Base-by-base conservation (phyloP, 1,284 basidiomycete genomes). In the Neonothopanus nambi region DNA sequence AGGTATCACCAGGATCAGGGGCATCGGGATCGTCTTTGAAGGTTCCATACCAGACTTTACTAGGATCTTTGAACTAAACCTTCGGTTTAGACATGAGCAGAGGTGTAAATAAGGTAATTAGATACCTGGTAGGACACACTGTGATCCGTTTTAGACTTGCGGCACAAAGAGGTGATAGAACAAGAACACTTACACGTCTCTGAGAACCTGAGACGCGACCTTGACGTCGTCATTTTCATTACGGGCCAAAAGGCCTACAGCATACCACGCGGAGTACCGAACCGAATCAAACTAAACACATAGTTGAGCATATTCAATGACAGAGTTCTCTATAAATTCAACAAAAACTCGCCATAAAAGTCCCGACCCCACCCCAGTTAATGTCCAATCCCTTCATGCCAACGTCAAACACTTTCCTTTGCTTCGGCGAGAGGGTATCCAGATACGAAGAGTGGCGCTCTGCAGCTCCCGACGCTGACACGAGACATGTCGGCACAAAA, bases 201-300 rank as follows among this genome's bases (percentile, higher is more conserved):
- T 45, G 26, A 68, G 59, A 0, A 67, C 59, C 1, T 48, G 42
- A 9, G 61, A 58, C 9, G 66, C 67, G 26, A 56, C 43, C 3
- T 40, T 51, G 1, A 60, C 58, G 51, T 68, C 67, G 30, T 64
- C 56, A 15, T 56, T 57, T 30, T 60, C 44, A 35, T 66, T 66
- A 13, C 67, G 57, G 12, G 67, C 67, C 17, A 68, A 48, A 18
- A 68, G 56, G 1, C 63, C 67, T 2, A 67, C 67, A 21, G 66
- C 58, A 56, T 67, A 66, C 67, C 67, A 68, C 1, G 66, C 64
- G 6, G 66, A 66, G 41, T 68, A 68, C 21, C 66, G 53, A 18
- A 61, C 62, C 9, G 63, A 63, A 30, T 57, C 52, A 51, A 67
- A 68, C 65, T 66, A 39, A 12, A 40, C 1, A 7, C 33, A 21